Evolutionary conservation across 2,329 filamentous ascomycete species (phyloP).

Genomic region (Verticillium nubilum): DNA sequence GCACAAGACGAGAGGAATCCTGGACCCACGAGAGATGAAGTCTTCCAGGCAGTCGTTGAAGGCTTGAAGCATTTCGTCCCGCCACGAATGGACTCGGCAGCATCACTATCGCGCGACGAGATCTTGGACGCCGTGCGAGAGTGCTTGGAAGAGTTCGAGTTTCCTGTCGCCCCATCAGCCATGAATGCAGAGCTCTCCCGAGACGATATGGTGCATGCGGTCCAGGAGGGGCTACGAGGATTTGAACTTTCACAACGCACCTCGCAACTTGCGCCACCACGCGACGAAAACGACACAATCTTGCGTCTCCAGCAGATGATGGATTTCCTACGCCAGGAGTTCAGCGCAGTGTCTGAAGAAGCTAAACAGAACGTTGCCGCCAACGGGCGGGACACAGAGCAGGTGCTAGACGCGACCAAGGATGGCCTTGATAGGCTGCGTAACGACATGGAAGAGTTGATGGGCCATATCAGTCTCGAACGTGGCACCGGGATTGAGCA

Average conservation of each 20-base stretch:
- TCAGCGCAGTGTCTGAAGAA: constrained; percentile 55
- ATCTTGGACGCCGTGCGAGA: constrained; percentile 79
- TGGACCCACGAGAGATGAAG: constrained; percentile 73
- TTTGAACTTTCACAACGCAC: constrained; percentile 39
- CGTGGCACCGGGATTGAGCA: constrained; percentile 49
- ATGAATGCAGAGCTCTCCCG: constrained; percentile 48
- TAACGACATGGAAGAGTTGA: constrained; percentile 73
- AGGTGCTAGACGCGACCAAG: constrained; percentile 81
- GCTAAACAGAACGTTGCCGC: constrained; percentile 74
- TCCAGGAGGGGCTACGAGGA: constrained; percentile 52
- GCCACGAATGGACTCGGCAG: constrained; percentile 64
- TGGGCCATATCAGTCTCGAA: constrained; percentile 59
- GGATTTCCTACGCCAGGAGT: constrained; percentile 53
- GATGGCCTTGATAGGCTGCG: constrained; percentile 81
- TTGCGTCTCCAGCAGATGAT: constrained; percentile 60
- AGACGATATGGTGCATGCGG: constrained; percentile 59
- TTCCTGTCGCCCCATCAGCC: constrained; percentile 56
- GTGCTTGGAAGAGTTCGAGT: constrained; percentile 80
- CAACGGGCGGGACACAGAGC: constrained; percentile 77
- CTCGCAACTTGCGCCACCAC: constrained; percentile 33
- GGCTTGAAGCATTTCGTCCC: constrained; percentile 77
- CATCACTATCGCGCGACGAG: constrained; percentile 71
- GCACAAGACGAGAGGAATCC: constrained; percentile 45
- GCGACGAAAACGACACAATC: constrained; percentile 44
- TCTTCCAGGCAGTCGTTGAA: constrained; percentile 79